These are phyloP conservation scores for Populus euphratica DNA, from an alignment of 345 rosid species.

Conservation along the genomic window DNA sequence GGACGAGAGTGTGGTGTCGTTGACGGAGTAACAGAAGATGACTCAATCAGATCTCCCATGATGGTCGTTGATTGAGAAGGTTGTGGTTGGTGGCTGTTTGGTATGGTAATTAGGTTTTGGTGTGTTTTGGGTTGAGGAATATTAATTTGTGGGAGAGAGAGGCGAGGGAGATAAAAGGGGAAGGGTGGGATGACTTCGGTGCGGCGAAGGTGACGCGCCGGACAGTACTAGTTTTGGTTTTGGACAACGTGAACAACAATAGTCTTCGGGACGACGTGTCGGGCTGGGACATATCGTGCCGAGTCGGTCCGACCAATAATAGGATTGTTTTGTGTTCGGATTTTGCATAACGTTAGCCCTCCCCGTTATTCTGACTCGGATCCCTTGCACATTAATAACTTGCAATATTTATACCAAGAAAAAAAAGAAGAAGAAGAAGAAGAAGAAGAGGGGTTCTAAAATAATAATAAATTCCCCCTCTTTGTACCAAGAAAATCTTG, in stretches of 20 bases:
- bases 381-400: not conserved
- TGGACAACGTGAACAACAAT: not conserved
- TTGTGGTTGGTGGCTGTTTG: not conserved
- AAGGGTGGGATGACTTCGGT: constrained; percentile 20
- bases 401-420: not conserved
- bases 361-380: not conserved
- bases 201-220: constrained; percentile 37
- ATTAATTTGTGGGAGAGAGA: not conserved
- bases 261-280: not conserved
- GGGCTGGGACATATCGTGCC: not conserved
- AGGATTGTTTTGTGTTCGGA: not conserved
- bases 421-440: no score
- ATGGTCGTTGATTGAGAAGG: not conserved
- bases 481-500: no score
- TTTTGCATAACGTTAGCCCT: not conserved
- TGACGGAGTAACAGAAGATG: constrained; percentile 13
- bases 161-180: not conserved
- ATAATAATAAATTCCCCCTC: no score
- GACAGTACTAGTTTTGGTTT: constrained; percentile 2
- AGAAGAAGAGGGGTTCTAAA: no score
- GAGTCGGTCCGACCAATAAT: constrained; percentile 1
- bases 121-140: not conserved
- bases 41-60: constrained; percentile 27
- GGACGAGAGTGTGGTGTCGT: constrained; percentile 26
- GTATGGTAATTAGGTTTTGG: not conserved